A percentile compares a stretch with the other conserved stretches of the same genome.
These are phyloP conservation scores for Arachnomyces sp. DNA, from an alignment of 2,329 filamentous ascomycete genomes.

Conservation along the genomic window DNA sequence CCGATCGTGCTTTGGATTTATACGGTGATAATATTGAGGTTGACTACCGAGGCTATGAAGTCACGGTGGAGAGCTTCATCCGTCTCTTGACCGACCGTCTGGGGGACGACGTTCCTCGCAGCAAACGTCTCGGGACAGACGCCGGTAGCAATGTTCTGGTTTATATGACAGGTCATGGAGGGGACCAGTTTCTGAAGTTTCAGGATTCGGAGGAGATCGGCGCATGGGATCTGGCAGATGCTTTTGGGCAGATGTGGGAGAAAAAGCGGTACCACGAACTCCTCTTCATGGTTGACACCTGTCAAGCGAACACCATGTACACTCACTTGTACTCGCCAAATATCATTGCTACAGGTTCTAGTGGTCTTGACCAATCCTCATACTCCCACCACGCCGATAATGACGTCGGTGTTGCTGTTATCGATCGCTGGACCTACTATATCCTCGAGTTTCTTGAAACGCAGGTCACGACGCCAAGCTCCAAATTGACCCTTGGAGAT, in stretches of 20 bases:
- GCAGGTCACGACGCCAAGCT: slow-evolving; percentile 75
- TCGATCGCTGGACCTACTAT: slow-evolving; percentile 98
- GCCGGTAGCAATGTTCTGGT: slow-evolving; percentile 94
- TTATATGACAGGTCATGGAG: slow-evolving; percentile 98
- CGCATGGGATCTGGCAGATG: slow-evolving; percentile 90
- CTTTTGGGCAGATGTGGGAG: slow-evolving; percentile 99
- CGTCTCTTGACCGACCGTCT: slow-evolving; percentile 88
- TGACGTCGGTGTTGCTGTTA: slow-evolving; percentile 95
- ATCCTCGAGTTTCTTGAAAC: slow-evolving; percentile 94
- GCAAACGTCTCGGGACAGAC: slow-evolving; percentile 88
- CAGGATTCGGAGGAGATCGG: slow-evolving; percentile 97
- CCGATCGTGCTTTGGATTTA: slow-evolving; percentile 86
- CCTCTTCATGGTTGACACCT: slow-evolving; percentile 99
- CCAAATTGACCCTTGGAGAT: slow-evolving; percentile 84
- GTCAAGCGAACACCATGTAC: slow-evolving; percentile 99
- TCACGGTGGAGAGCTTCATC: slow-evolving; percentile 98
- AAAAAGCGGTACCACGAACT: slow-evolving; percentile 99
- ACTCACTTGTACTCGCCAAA: slow-evolving; percentile 96
- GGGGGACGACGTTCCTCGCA: slow-evolving; percentile 87
- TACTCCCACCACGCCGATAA: slow-evolving; percentile 98
- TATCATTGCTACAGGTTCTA: slow-evolving; percentile 95
- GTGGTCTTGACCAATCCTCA: slow-evolving; percentile 88
- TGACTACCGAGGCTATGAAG: slow-evolving; percentile 95
- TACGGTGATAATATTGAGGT: slow-evolving; percentile 99
- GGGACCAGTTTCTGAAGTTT: slow-evolving; percentile 97